Evolutionary conservation across 1,284 basidiomycete genomes (phyloP).

Genomic region (Rhodotorula sp.): DNA sequence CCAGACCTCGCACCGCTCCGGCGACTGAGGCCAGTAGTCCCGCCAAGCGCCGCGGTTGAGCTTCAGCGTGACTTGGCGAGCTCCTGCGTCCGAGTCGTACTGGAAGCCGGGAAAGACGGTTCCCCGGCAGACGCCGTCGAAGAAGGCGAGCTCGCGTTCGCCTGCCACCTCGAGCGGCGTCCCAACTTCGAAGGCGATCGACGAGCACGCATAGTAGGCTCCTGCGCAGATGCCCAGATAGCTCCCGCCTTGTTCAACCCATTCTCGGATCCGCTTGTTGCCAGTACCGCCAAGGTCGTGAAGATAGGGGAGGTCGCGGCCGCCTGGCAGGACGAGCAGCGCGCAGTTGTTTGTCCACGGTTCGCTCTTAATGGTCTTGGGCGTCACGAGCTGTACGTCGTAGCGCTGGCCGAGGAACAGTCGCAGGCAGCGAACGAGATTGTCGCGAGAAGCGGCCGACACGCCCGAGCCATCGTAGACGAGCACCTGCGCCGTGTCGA

Average conservation of each 20-base stretch:
- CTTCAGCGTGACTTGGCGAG: slow-evolving; percentile 48
- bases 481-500: slow-evolving; percentile 56
- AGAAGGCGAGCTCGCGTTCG: slow-evolving; percentile 59
- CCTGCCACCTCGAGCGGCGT: slow-evolving; percentile 54
- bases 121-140: slow-evolving; percentile 57
- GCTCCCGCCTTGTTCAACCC: slow-evolving; percentile 66
- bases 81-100: slow-evolving; percentile 55
- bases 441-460: slow-evolving; percentile 58
- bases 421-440: slow-evolving; percentile 60
- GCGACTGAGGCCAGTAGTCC: slow-evolving; percentile 38
- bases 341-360: slow-evolving; percentile 75
- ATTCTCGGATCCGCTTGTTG: slow-evolving; percentile 59
- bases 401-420: slow-evolving; percentile 67
- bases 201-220: slow-evolving; percentile 56
- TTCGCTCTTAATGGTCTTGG: slow-evolving; percentile 59
- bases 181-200: slow-evolving; percentile 55
- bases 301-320: slow-evolving; percentile 56
- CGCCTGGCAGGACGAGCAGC: slow-evolving; percentile 71
- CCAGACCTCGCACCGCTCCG: slow-evolving; percentile 50
- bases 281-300: slow-evolving; percentile 52
- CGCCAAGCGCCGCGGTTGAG: slow-evolving; percentile 44
- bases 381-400: slow-evolving; percentile 66
- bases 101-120: slow-evolving; percentile 60
- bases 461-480: slow-evolving; percentile 73
- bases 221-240: slow-evolving; percentile 66